These are phyloP conservation scores for Astraeus odoratus DNA, from an alignment of 768 basidiomycete genomes.

Conservation along the genomic window DNA sequence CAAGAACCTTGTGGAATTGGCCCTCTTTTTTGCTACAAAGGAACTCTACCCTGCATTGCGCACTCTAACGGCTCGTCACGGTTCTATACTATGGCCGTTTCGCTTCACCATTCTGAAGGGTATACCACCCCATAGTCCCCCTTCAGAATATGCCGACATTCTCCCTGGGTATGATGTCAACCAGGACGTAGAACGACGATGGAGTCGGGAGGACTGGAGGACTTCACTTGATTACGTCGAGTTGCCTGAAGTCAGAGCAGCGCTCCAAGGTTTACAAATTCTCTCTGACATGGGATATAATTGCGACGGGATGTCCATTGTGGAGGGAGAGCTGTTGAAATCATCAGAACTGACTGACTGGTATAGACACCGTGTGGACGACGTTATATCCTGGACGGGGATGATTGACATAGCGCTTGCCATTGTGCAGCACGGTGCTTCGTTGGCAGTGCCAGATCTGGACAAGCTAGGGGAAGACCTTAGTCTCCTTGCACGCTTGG, in stretches of 20 bases:
- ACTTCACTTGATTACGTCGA: constrained; percentile 55
- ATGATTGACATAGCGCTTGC: constrained; percentile 75
- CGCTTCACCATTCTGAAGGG: constrained; percentile 65
- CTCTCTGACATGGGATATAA: constrained; percentile 7
- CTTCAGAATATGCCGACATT: constrained; percentile 51
- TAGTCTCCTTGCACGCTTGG: constrained; percentile 74
- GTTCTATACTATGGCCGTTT: constrained; percentile 52
- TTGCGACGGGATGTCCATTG: constrained; percentile 6
- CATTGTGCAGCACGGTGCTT: constrained; percentile 79
- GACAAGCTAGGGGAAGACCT: constrained; percentile 91
- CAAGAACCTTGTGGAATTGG: constrained; percentile 47
- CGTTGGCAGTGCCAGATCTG: constrained; percentile 67
- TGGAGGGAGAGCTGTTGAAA: constrained; percentile 8
- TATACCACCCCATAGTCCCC: constrained; percentile 68
- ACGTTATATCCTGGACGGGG: constrained; percentile 59
- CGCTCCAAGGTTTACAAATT: constrained; percentile 28
- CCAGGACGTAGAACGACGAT: constrained; percentile 36
- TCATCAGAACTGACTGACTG: constrained; percentile 49
- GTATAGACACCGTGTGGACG: constrained; percentile 65
- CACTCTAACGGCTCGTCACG: constrained; percentile 53
- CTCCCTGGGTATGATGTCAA: constrained; percentile 55
- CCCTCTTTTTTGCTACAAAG: constrained; percentile 59
- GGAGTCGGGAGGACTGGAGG: constrained; percentile 40
- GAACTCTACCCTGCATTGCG: constrained; percentile 52
- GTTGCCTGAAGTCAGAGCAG: constrained; percentile 33